These are phyloP conservation scores for Apiospora kogelbergensis DNA, from an alignment of 2,329 filamentous ascomycete genomes.

Conservation along the genomic window DNA sequence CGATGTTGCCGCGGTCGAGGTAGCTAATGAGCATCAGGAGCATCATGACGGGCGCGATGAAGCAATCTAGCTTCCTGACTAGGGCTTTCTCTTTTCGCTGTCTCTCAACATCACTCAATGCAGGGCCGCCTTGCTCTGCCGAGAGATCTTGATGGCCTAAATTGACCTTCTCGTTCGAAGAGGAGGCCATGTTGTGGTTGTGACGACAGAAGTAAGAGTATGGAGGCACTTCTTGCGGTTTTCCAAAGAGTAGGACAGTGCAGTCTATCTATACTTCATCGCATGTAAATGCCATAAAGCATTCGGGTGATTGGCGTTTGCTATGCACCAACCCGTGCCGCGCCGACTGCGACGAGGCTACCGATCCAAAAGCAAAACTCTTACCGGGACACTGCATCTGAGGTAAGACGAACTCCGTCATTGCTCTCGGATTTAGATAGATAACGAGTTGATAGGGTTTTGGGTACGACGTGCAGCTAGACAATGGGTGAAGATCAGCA, in stretches of 20 bases:
- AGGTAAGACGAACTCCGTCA: neutral
- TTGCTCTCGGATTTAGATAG: neutral
- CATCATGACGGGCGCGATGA: slow-evolving; percentile 17
- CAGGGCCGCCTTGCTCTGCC: neutral
- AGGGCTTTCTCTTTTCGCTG: slow-evolving; percentile 13
- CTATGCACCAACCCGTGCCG: neutral
- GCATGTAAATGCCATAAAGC: neutral
- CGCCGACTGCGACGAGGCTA: neutral
- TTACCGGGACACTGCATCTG: neutral
- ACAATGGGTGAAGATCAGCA: neutral
- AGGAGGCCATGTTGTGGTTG: neutral
- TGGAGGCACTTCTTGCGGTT: neutral
- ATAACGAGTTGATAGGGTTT: neutral
- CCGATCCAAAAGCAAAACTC: neutral
- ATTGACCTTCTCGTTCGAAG: neutral
- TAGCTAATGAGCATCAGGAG: slow-evolving; percentile 19
- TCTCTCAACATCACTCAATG: neutral
- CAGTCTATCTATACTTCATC: neutral
- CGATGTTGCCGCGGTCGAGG: slow-evolving; percentile 19
- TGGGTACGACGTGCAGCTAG: neutral
- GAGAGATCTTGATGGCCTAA: neutral
- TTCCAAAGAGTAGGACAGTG: neutral
- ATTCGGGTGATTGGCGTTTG: too few relatives aligned
- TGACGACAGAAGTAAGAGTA: neutral
- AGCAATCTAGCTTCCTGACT: slow-evolving; percentile 17